phyloP scores from a whole-genome alignment of 345 rosid genomes.

The Eutrema yunnanense region DNA sequence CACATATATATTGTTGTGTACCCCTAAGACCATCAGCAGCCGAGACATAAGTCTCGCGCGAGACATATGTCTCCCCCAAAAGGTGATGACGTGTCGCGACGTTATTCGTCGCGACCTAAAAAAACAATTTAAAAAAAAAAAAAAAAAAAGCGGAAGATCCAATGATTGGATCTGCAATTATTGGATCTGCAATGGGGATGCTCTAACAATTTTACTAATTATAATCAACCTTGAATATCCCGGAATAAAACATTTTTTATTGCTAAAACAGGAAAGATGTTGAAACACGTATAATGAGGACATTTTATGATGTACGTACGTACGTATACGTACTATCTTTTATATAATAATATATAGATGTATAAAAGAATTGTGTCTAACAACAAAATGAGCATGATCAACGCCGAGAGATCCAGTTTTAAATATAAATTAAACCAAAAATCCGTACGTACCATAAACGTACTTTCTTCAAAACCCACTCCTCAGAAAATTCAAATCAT shows the following conservation, averaged over 20 bases:
- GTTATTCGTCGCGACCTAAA: no score
- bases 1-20: no score
- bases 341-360: not conserved
- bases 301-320: not conserved
- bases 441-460: slow-evolving; percentile 7
- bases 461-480: not conserved
- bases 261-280: not conserved
- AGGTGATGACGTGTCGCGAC: no score
- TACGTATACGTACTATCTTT: not conserved
- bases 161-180: no score
- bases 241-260: not conserved
- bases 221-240: not conserved
- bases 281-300: not conserved
- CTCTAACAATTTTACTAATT: no score
- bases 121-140: no score
- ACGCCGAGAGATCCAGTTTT: slow-evolving; percentile 3
- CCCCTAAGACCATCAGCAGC: no score
- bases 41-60: no score
- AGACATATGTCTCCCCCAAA: no score
- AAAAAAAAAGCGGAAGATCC: no score
- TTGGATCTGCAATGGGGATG: no score
- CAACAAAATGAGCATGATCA: slow-evolving; percentile 16
- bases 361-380: slow-evolving; percentile 1
- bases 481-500: not conserved
- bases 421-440: not conserved